phyloP scores from a whole-genome alignment of 2,329 filamentous ascomycete genomes.

The Helotiales sp. region DNA sequence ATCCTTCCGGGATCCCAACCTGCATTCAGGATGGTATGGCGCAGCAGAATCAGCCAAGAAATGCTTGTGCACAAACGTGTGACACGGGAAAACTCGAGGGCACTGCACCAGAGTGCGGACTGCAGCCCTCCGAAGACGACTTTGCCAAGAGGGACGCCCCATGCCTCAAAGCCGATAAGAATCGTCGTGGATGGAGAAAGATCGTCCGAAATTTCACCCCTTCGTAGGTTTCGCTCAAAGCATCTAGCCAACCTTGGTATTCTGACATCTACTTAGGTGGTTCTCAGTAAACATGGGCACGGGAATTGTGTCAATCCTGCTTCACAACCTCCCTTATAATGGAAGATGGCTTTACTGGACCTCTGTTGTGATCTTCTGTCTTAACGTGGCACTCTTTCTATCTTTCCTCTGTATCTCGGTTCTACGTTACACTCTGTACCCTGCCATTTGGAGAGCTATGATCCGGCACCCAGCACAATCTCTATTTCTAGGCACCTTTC shows the following conservation, averaged over 20 bases:
- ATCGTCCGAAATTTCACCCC: conserved; percentile 54
- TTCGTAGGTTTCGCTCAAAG: too few species aligned
- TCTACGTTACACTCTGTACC: conserved; percentile 64
- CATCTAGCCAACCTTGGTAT: too few species aligned
- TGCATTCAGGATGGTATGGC: too few species aligned
- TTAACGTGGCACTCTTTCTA: conserved; percentile 60
- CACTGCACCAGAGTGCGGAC: too few species aligned
- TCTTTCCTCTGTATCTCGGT: conserved; percentile 54
- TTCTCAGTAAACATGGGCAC: conserved; percentile 67
- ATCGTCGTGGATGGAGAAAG: conserved; percentile 24
- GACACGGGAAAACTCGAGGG: too few species aligned
- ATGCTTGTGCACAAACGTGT: too few species aligned
- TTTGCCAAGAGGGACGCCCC: too few species aligned
- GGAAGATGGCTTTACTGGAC: conserved; percentile 57
- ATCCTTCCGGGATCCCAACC: too few species aligned
- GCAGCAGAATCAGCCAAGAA: too few species aligned
- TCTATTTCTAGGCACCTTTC: conserved; percentile 67
- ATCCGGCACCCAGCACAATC: conserved; percentile 65
- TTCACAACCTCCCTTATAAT: conserved; percentile 63
- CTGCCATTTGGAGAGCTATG: conserved; percentile 66
- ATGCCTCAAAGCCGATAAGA: too few species aligned
- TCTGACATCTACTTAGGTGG: too few species aligned
- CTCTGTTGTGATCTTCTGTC: conserved; percentile 58
- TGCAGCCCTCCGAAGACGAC: too few species aligned
- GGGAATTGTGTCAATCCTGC: conserved; percentile 63